Evolutionary conservation across 139 green algal species (phyloP).

Genomic region (Chlamydomonas sp.): DNA sequence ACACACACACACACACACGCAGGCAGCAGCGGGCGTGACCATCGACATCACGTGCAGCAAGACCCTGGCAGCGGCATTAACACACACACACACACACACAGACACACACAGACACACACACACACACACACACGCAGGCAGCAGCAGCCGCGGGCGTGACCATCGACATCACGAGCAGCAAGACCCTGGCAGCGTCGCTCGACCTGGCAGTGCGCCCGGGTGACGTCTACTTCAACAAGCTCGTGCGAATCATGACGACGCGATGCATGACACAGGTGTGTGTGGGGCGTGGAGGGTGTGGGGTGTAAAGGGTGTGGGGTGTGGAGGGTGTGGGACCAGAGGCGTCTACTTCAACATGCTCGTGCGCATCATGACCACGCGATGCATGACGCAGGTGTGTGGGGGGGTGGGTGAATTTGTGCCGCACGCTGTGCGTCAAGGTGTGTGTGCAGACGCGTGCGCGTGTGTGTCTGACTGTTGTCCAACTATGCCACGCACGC

Average conservation of each 20-base stretch:
- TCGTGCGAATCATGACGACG: constrained; percentile 94
- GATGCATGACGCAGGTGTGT: constrained; percentile 80
- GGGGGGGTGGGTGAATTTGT: background rate
- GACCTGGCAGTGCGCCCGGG: constrained; percentile 58
- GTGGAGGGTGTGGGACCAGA: too few relatives aligned
- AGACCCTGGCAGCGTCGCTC: constrained; percentile 62
- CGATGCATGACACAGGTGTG: constrained; percentile 99
- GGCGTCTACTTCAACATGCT: constrained; percentile 94
- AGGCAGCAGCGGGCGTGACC: too few relatives aligned
- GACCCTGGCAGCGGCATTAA: background rate
- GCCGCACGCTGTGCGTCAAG: constrained; percentile 10
- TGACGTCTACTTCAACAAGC: constrained; percentile 96
- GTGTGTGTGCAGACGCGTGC: too few relatives aligned
- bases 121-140: constrained; percentile 3
- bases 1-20: too few relatives aligned
- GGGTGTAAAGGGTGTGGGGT: too few relatives aligned
- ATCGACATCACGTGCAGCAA: background rate
- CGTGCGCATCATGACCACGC: constrained; percentile 92
- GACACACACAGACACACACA: constrained; percentile 8
- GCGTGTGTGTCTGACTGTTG: too few relatives aligned
- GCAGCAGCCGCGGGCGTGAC: too few relatives aligned
- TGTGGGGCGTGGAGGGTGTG: too few relatives aligned
- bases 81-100: background rate
- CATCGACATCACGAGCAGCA: too few relatives aligned
- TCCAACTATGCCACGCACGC: too few relatives aligned